These are phyloP conservation scores for Fusarium fracticaudum DNA, from an alignment of 2,329 filamentous ascomycete genomes.

Conservation along the genomic window DNA sequence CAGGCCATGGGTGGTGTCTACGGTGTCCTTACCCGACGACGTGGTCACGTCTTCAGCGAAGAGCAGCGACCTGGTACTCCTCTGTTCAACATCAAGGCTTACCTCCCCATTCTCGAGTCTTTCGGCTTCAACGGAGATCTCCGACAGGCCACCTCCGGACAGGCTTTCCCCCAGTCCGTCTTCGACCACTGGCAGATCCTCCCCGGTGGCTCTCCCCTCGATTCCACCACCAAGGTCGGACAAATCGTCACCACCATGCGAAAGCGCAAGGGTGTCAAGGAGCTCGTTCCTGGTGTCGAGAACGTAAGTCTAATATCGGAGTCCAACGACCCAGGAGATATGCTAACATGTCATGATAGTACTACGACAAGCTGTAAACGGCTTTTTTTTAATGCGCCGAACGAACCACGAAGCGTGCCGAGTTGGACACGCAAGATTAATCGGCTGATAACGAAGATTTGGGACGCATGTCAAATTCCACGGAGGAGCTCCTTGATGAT, in stretches of 20 bases:
- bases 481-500: slow-evolving; percentile 41
- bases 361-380: slow-evolving; percentile 98
- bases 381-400: slow-evolving; percentile 53
- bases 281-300: slow-evolving; percentile 88
- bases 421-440: slow-evolving; percentile 54
- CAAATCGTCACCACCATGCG: slow-evolving; percentile 87
- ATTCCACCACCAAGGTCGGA: slow-evolving; percentile 83
- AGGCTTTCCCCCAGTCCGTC: slow-evolving; percentile 98
- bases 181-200: slow-evolving; percentile 99
- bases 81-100: slow-evolving; percentile 99
- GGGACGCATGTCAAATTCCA: slow-evolving; percentile 42
- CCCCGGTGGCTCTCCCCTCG: slow-evolving; percentile 91
- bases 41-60: slow-evolving; percentile 99
- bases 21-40: slow-evolving; percentile 94
- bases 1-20: slow-evolving; percentile 99
- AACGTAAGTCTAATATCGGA: slow-evolving; percentile 76
- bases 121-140: slow-evolving; percentile 99
- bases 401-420: slow-evolving; percentile 58
- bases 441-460: slow-evolving; percentile 49
- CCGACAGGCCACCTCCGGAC: slow-evolving; percentile 89
- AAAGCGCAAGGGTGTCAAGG: slow-evolving; percentile 99
- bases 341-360: slow-evolving; percentile 61
- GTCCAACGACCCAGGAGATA: background rate
- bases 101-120: slow-evolving; percentile 95
- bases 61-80: slow-evolving; percentile 98